Conservation (phyloP, 768 basidiomycete genomes). For the Leccinum variicolor region DNA sequence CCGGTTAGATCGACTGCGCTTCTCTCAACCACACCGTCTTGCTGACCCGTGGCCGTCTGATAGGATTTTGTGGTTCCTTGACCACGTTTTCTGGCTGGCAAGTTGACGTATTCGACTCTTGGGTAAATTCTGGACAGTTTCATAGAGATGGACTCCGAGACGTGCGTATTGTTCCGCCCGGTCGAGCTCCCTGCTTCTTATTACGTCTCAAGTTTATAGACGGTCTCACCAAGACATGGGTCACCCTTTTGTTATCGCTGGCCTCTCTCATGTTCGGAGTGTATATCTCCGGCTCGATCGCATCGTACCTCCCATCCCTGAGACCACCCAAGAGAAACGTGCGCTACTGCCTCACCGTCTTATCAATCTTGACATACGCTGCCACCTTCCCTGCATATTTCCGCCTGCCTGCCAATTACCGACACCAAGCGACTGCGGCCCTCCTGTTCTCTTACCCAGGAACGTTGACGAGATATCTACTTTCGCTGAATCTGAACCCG, state of each 20-base stretch:
- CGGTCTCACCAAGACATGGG: constrained; percentile 73
- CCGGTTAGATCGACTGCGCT: constrained; percentile 47
- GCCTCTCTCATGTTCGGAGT: constrained; percentile 75
- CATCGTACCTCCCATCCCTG: constrained; percentile 40
- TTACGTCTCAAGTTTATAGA: constrained; percentile 67
- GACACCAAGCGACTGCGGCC: constrained; percentile 81
- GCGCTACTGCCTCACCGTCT: constrained; percentile 48
- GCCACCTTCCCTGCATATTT: constrained; percentile 80
- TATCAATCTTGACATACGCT: constrained; percentile 67
- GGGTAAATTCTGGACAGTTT: constrained; percentile 62
- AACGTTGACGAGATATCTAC: constrained; percentile 74
- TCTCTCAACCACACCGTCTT: neutral
- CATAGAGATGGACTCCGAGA: constrained; percentile 64
- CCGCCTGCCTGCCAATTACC: constrained; percentile 60
- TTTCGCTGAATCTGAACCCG: constrained; percentile 72
- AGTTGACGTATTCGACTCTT: constrained; percentile 79
- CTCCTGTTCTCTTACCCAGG: constrained; percentile 90
- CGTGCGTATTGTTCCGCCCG: constrained; percentile 42
- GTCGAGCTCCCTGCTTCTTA: neutral
- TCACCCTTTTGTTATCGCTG: constrained; percentile 77
- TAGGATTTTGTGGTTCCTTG: constrained; percentile 92
- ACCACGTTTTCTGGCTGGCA: constrained; percentile 99
- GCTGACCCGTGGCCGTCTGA: neutral
- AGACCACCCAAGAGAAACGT: constrained; percentile 40
- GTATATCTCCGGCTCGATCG: constrained; percentile 47